Base-by-base conservation (phyloP, 1,284 basidiomycete genomes). In the Testicularia cyperi region DNA sequence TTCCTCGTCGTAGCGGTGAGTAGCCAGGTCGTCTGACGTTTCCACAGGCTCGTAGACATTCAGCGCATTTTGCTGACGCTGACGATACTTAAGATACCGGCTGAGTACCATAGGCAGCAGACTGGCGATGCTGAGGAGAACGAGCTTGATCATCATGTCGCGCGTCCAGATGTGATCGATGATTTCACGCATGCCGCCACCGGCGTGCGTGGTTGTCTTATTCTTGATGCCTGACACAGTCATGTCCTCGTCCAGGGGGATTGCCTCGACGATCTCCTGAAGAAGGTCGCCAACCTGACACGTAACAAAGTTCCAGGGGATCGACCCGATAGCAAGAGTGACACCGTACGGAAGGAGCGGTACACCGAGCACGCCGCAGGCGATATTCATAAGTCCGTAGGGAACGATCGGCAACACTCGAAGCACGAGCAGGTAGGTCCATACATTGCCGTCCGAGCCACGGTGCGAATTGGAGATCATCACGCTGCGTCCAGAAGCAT, bases 221-320 rank as follows among this genome's bases (percentile, higher is more conserved):
- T 45, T 37, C 14, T 51, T 46, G 24, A 51, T 20, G 8, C 52
- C 53, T 9, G 39, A 38, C 1, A 55, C 45, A 1, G 62, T 40
- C 24, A 39, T 42, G n/a, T 34, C 44, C 20, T 54, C 54, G 14
- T 53, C 40, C 5, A 39, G 32, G 10, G 60, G 66, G 0, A 74
- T 28, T 1, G 69, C 70, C 14, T 65, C 48, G 20, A 69, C 68
- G 28, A 74, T 60, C 28, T 75, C 70, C 26, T 70, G 64, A 21
- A 75, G 38, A 22, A 75, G 21, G 29, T 74, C 74, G 24, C 74
- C 74, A 20, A 73, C 53, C 47, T 74, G 71, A 18, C 65, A 65
- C 1, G 74, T 76, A 41, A 69, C 66, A 46, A 70, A 69, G 56
- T 76, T 76, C 74, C 74, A 76, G 7, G 72, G 72, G 10, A 75